Evolutionary conservation across 441 rosid genomes (phyloP).

Genomic region (Erodium texanum): DNA sequence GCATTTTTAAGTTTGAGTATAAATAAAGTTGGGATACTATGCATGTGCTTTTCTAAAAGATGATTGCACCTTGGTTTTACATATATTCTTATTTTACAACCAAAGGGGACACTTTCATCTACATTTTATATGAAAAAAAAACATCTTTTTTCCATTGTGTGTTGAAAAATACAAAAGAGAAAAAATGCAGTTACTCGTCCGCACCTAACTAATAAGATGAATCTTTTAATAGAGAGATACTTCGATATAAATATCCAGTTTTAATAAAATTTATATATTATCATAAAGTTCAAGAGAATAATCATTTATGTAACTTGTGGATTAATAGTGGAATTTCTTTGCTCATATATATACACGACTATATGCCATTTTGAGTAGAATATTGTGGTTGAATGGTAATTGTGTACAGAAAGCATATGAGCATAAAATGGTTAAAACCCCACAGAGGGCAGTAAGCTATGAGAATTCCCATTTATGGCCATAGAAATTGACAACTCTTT

Average conservation of each 20-base stretch:
- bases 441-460: not conserved
- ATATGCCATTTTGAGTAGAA: not conserved
- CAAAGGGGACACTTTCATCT: conserved; percentile 14
- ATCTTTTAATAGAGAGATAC: too few species aligned
- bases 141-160: too few species aligned
- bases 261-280: too few species aligned
- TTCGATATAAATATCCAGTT: too few species aligned
- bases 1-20: conserved; percentile 21
- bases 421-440: conserved; percentile 13
- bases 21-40: conserved; percentile 17
- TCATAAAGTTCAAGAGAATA: too few species aligned
- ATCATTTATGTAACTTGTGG: too few species aligned
- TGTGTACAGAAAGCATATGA: not conserved
- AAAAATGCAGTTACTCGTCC: too few species aligned
- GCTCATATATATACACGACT: not conserved
- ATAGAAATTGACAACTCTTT: not conserved
- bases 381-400: not conserved
- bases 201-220: too few species aligned
- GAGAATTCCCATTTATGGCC: not conserved
- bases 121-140: not conserved
- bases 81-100: conserved; percentile 10
- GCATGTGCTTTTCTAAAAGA: conserved; percentile 25
- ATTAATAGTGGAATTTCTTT: not conserved
- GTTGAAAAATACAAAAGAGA: too few species aligned
- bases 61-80: conserved; percentile 10